A percentile compares a stretch with the other conserved stretches of the same genome.
These are phyloP conservation scores for Coemansia asiatica DNA, from an alignment of 192 early-diverging fungal species.

Conservation along the genomic window DNA sequence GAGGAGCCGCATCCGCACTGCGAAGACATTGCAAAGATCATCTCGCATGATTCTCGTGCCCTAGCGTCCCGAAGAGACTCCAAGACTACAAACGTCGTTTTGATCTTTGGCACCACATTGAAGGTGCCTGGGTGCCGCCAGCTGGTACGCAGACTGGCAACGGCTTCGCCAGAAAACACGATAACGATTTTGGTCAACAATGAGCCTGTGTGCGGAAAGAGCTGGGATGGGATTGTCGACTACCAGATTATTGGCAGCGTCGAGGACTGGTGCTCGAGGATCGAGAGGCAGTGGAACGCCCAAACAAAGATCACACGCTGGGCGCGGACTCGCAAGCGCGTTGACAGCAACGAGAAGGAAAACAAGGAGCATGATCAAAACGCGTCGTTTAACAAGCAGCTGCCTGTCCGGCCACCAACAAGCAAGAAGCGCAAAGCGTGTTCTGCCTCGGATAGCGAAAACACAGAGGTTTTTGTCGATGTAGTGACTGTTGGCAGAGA, in stretches of 20 bases:
- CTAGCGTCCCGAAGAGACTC: slow-evolving; percentile 26
- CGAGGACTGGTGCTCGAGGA: slow-evolving; percentile 47
- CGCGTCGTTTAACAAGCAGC: not conserved
- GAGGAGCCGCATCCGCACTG: slow-evolving; percentile 69
- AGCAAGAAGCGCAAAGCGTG: slow-evolving; percentile 15
- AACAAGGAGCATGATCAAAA: slow-evolving; percentile 11
- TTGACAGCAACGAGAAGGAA: slow-evolving; percentile 4
- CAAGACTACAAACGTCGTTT: slow-evolving; percentile 34
- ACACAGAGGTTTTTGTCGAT: not conserved
- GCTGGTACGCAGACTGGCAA: slow-evolving; percentile 45
- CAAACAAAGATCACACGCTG: slow-evolving; percentile 53
- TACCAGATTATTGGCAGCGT: slow-evolving; percentile 52
- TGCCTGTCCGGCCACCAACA: not conserved
- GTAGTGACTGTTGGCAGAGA: not conserved
- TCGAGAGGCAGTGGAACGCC: slow-evolving; percentile 37
- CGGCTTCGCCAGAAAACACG: slow-evolving; percentile 21
- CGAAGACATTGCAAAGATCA: slow-evolving; percentile 52
- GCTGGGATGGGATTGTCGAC: slow-evolving; percentile 51
- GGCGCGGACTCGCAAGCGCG: slow-evolving; percentile 29
- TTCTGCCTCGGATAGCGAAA: not conserved
- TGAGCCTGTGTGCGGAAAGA: slow-evolving; percentile 50
- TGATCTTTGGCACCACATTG: slow-evolving; percentile 58
- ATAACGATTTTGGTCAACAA: slow-evolving; percentile 48
- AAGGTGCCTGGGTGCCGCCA: slow-evolving; percentile 56
- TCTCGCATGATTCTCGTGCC: slow-evolving; percentile 43